These are phyloP conservation scores for Geotrichum australiense DNA, from an alignment of 1,139 yeast species.

Conservation along the genomic window DNA sequence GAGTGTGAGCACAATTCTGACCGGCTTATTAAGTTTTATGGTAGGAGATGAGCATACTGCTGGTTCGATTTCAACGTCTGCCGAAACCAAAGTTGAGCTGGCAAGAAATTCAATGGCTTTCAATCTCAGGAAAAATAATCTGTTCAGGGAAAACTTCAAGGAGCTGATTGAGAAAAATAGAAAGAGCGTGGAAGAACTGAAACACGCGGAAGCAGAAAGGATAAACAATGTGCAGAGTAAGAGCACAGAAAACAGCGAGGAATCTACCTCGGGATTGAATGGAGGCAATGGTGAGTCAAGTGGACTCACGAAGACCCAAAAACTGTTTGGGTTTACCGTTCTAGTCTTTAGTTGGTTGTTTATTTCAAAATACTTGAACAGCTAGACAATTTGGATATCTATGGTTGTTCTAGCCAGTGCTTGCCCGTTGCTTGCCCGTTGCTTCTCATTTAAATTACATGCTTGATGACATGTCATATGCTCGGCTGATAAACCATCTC, in stretches of 20 bases:
- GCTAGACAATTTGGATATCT: too few species aligned
- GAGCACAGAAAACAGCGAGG: background rate
- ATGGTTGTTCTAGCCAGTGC: too few species aligned
- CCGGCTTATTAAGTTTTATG: constrained; percentile 84
- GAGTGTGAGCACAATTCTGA: constrained; percentile 81
- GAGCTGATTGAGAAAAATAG: background rate
- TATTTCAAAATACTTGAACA: constrained; percentile 4
- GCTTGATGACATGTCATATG: too few species aligned
- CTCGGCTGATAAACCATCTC: too few species aligned
- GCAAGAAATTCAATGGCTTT: constrained; percentile 10
- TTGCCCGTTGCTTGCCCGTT: too few species aligned
- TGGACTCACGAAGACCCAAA: constrained; percentile 11
- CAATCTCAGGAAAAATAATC: constrained; percentile 5
- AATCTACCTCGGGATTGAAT: background rate
- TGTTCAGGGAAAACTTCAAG: constrained; percentile 1
- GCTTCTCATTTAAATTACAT: too few species aligned
- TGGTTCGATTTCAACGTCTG: constrained; percentile 11
- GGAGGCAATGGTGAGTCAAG: constrained; percentile 11
- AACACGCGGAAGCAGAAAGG: background rate
- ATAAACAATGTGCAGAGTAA: background rate
- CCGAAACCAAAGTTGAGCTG: constrained; percentile 5
- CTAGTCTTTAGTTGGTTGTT: constrained; percentile 5
- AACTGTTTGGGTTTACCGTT: constrained; percentile 3
- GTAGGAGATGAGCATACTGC: constrained; percentile 27
- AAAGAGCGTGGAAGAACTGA: background rate